A percentile compares a stretch with the other conserved stretches of the same genome.
These are phyloP conservation scores for Diospyros kaki DNA, from an alignment of 148 eudicot genomes.

Conservation along the genomic window DNA sequence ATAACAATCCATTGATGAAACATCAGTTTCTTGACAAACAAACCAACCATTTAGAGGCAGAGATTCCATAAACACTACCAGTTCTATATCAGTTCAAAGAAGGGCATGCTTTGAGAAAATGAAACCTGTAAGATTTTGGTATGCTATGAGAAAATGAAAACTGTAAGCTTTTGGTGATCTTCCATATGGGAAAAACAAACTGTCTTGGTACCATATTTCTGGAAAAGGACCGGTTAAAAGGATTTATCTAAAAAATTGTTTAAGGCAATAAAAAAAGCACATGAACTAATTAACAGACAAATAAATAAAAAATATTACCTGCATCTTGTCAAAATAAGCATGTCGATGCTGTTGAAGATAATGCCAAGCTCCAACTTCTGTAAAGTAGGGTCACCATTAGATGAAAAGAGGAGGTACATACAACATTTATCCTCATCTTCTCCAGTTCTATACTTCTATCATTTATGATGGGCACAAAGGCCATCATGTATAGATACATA, in stretches of 20 bases:
- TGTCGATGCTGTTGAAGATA: slow-evolving; percentile 87
- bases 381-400: slow-evolving; percentile 9
- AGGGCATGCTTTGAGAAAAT: not conserved
- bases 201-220: no score
- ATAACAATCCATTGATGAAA: not conserved
- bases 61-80: not conserved
- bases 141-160: not conserved
- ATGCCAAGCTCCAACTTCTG: slow-evolving; percentile 93
- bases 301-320: slow-evolving; percentile 36
- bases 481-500: not conserved
- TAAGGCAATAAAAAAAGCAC: not conserved
- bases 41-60: not conserved
- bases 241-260: not conserved
- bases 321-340: slow-evolving; percentile 92
- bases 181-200: no score
- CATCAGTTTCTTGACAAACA: not conserved
- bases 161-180: no score
- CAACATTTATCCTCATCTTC: not conserved
- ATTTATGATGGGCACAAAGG: not conserved
- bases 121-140: no score
- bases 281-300: not conserved
- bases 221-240: no score
- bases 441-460: not conserved
- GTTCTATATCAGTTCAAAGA: not conserved
- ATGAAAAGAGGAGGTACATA: not conserved